Evolutionary conservation across 441 rosid species (phyloP).

Genomic region (Corymbia citriodora): DNA sequence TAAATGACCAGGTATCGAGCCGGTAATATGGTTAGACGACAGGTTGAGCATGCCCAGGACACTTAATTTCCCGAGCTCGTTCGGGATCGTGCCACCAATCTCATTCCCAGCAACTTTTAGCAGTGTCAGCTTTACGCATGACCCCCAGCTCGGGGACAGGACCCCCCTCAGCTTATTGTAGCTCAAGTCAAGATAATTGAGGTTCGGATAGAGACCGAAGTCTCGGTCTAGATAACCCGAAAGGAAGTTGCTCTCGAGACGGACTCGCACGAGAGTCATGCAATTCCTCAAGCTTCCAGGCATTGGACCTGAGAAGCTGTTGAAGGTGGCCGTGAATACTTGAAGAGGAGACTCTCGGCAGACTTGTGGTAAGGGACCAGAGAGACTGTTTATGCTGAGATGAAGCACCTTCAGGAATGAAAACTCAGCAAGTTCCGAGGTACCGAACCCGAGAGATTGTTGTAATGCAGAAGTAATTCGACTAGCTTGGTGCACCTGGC

Average conservation of each 20-base stretch:
- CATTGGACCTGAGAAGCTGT: not conserved
- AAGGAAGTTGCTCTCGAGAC: not conserved
- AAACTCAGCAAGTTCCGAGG: no score
- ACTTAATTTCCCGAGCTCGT: conserved; percentile 15
- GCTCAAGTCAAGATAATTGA: conserved; percentile 18
- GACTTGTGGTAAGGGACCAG: no score
- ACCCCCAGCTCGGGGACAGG: conserved; percentile 20
- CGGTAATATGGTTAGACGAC: not conserved
- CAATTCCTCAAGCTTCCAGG: not conserved
- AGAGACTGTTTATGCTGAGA: no score
- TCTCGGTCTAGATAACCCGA: not conserved
- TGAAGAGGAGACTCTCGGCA: not conserved
- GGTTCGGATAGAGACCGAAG: not conserved
- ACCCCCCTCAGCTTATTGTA: conserved; percentile 26
- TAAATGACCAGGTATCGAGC: not conserved
- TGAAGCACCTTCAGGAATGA: no score
- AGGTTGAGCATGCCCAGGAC: not conserved
- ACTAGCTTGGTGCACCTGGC: not conserved
- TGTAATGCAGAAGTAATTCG: no score
- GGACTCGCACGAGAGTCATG: not conserved
- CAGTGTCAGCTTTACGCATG: not conserved
- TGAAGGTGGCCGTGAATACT: not conserved
- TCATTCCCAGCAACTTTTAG: conserved; percentile 15
- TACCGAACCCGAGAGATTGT: no score
- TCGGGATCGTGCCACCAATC: conserved; percentile 19